Evolutionary conservation across 345 rosid genomes (phyloP).

Genomic region (Reutealis trisperma): DNA sequence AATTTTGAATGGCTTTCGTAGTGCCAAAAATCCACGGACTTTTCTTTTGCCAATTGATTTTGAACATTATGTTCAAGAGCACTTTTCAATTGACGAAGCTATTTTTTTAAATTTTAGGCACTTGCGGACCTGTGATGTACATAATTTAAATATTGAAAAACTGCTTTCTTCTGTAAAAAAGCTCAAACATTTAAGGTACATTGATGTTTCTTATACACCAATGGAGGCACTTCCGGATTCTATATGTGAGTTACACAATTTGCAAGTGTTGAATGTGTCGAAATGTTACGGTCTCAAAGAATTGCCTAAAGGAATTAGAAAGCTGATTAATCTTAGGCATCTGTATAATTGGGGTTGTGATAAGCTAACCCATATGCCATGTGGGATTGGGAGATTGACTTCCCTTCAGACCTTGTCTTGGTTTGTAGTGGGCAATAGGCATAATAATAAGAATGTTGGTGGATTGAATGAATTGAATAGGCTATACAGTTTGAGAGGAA

Average conservation of each 20-base stretch:
- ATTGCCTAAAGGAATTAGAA: not conserved
- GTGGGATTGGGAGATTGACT: constrained; percentile 4
- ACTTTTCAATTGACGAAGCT: no score
- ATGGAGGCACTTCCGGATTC: constrained; percentile 18
- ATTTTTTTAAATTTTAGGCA: no score
- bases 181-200: constrained; percentile 20
- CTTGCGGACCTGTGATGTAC: no score
- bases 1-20: no score
- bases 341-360: not conserved
- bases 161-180: constrained; percentile 3
- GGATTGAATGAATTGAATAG: not conserved
- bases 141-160: no score
- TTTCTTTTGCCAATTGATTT: no score
- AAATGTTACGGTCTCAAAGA: not conserved
- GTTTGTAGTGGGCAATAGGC: no score
- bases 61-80: no score
- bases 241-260: constrained; percentile 4
- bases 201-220: constrained; percentile 19
- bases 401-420: no score
- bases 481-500: constrained; percentile 10
- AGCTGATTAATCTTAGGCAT: constrained; percentile 13
- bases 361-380: constrained; percentile 1
- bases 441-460: not conserved
- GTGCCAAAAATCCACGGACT: no score
- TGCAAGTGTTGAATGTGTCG: constrained; percentile 15